Conservation (phyloP, 352 stramenopile genomes). For the Phytophthora hybrid region DNA sequence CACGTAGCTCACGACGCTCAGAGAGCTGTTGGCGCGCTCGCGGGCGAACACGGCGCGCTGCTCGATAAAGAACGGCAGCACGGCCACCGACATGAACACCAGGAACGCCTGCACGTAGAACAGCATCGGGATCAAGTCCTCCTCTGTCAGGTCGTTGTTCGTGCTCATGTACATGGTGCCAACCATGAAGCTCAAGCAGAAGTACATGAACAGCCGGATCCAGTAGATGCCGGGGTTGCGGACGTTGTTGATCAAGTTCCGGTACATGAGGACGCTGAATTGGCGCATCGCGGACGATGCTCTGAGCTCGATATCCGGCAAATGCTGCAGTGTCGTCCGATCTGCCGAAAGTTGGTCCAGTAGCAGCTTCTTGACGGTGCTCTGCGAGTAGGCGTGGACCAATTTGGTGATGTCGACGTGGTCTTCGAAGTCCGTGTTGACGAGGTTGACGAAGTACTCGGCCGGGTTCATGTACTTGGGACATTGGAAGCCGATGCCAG, state of each 20-base stretch:
- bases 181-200: background rate
- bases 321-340: no score
- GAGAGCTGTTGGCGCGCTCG: no score
- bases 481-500: no score
- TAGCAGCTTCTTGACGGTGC: no score
- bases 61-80: background rate
- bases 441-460: background rate
- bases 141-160: background rate
- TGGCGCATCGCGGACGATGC: conserved; percentile 34
- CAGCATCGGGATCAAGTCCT: background rate
- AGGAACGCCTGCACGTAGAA: background rate
- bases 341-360: no score
- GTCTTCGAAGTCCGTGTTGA: background rate
- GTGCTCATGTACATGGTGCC: background rate
- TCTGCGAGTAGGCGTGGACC: background rate
- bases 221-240: background rate
- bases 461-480: no score
- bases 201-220: background rate
- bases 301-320: no score
- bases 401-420: background rate
- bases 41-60: background rate
- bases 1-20: no score
- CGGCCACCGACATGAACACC: background rate
- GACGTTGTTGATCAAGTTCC: background rate
- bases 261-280: conserved; percentile 57